Base-by-base conservation (phyloP, 2,329 filamentous ascomycete genomes). In the Tolypocladium tropicale region DNA sequence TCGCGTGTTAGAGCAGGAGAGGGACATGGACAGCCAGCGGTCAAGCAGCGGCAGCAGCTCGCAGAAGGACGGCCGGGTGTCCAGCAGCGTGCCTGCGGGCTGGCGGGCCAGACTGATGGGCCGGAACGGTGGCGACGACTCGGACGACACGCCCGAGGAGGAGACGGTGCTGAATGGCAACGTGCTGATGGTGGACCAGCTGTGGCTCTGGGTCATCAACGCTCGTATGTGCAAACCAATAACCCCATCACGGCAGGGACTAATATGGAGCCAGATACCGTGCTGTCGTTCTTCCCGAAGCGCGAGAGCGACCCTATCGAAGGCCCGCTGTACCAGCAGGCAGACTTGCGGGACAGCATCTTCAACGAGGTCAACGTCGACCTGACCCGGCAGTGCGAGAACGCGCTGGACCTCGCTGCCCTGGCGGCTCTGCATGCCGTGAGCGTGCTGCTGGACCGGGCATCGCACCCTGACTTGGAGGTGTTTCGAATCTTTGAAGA, bases 311-410 rank as follows among this genome's bases (percentile, higher is more conserved):
- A 77, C 37, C 76, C 78, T 0, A 76, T 74, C 2, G 80, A 83
- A 58, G 79, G 80, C 0, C 78, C 79, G 0, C 61, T 82, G 0
- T 82, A 81, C 53, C 78, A 81, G 49, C 80, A 85, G 60, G 81
- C 81, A 1, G 83, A 86, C 61, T 69, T 86, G 3, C 73, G 82
- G 4, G 83, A 83, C 59, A 84, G 81, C 59, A 78, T 86, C 30
- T 85, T 85, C 62, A 84, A 84, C 60, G 83, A 86, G 60, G 70
- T 86, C 12, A 86, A 86, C 53, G 82, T 83, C 0, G 83, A 86
- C 60, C 72, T 84, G 21, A 83, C 83, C 0, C 77, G 80, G 1
- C 76, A 80, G 9, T 86, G 83, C 53, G 81, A 84, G 53, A 85
- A 82, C 34, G 78, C 81, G 0, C 67, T 83, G 1, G 83, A 86